Evolutionary conservation across 768 basidiomycete species (phyloP), one percentile per base, ranked within the genome.

Genomic region (Leccinum sublutescens): DNA sequence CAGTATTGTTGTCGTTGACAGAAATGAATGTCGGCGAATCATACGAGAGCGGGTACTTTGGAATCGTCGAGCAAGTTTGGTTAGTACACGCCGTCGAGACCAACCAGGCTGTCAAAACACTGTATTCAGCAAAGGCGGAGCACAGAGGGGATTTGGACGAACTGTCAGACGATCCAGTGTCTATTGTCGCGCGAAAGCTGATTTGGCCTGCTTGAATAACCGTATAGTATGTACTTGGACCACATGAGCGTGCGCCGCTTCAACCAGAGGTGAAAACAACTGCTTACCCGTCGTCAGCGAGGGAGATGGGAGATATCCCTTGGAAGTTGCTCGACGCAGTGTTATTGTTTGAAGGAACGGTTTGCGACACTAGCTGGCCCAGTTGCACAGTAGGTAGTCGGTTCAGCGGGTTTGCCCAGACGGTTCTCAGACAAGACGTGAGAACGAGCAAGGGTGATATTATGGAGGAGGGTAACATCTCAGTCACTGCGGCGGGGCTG

Each of bases 1-100:
- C 48, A 1, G 88, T 91, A 27, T 73, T 64, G 63, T 92, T 93
- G 62, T 73, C 70, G 60, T 86, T 84, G 58, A 92, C 78, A 1
- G 82, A 63, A 45, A 75, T 74, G 62, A 88, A 93, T 3, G 88
- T 83, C 2, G 86, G 79, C 58, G 88, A 91, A 54, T 78, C 69
- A 66, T 88, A 91, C 4, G 71, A 66, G 54, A 91, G 76, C 17
- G 89, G 91, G 70, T 91, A 93, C 57, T 77, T 79, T n/a, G 91
- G 91, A 8, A 87, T 76, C 3, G 69, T 63, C 50, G 76, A 75
- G 72, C 91, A 92, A 0, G 78, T 66, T n/a, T 68, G 64, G 12
- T 84, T 79, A 29, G 71, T 71, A 72, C 91, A 93, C 4, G 66
- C 77, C 8, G 88, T 85, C 15, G 89, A 87, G 48, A 83, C 67